These are phyloP conservation scores for Blastobotrys chiropterorum DNA, from an alignment of 805 yeast genomes.

Conservation along the genomic window DNA sequence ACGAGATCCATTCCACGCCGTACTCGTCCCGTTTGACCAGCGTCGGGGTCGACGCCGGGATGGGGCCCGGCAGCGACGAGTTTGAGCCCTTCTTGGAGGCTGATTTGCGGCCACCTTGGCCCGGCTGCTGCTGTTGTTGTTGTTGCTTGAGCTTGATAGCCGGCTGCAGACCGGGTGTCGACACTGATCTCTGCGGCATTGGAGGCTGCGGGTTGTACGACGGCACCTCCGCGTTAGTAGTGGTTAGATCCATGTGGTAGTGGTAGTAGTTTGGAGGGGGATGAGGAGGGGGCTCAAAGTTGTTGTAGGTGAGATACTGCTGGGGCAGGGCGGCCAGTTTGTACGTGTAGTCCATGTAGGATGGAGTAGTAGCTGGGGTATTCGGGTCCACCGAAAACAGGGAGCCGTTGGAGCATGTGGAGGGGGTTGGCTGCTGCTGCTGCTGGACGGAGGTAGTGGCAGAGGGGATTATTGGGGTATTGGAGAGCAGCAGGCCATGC, in stretches of 20 bases:
- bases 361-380: background rate
- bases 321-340: background rate
- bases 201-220: background rate
- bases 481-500: background rate
- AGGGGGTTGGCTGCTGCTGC: background rate
- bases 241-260: background rate
- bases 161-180: background rate
- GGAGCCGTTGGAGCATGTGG: background rate
- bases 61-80: constrained; percentile 25
- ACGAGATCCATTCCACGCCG: constrained; percentile 29
- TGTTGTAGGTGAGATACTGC: background rate
- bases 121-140: background rate
- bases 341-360: background rate
- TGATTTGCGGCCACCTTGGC: background rate
- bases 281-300: background rate
- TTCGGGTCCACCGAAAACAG: background rate
- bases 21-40: constrained; percentile 21
- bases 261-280: background rate
- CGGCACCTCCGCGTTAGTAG: background rate
- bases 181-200: background rate
- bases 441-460: background rate
- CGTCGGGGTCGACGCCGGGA: constrained; percentile 25
- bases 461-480: background rate
- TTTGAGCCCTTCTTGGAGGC: background rate
- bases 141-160: background rate